Base-by-base conservation (phyloP, 2,329 filamentous ascomycete genomes). In the Magnaporthiopsis poae region DNA sequence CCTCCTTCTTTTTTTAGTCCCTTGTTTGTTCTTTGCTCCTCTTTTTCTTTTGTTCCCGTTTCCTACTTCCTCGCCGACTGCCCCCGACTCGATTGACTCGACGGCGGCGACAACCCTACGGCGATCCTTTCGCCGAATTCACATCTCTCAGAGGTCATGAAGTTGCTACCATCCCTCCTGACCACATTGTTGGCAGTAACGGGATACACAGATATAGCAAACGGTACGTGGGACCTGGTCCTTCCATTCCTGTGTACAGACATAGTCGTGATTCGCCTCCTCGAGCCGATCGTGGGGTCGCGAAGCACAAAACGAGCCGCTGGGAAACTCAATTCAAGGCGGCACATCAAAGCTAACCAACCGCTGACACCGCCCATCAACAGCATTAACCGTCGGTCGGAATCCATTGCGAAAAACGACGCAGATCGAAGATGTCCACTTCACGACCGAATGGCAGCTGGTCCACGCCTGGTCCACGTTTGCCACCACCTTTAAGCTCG, bases 401-500 rank as follows among this genome's bases (percentile, higher is more conserved):
- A 91, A 91, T 72, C 91, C 92, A 39, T 82, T 99, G 69, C 86
- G 83, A 71, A 87, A 89, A 73, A 80, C 97, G 63, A 88, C 88
- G 12, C 81, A 87, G 62, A 79, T 97, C 70, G 88, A 93, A 69
- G 85, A 92, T 74, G 84, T 90, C 46, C 83, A 86, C 68, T 89
- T 99, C 70, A 86, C 91, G 73, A 91, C 92, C 0, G 88, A 89
- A 21, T 90, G 89, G 63, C 87, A 91, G 75, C 87, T 89, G 68
- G 86, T 96, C 62, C 88, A 95, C 74, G 88, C 92, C 63, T 81
- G 90, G 67, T 94, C 92, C 18, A 81, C 86, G 29, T 99, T 99
- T 76, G 91, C 96, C 72, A 80, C 98, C 69, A 88, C 86, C 39
- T 97, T 99, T 75, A 82, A 86, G 67, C 80, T 96, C 59, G 86